These are phyloP conservation scores for Pestalotiopsis sp. DNA, from an alignment of 2,329 filamentous ascomycete species.

Conservation along the genomic window DNA sequence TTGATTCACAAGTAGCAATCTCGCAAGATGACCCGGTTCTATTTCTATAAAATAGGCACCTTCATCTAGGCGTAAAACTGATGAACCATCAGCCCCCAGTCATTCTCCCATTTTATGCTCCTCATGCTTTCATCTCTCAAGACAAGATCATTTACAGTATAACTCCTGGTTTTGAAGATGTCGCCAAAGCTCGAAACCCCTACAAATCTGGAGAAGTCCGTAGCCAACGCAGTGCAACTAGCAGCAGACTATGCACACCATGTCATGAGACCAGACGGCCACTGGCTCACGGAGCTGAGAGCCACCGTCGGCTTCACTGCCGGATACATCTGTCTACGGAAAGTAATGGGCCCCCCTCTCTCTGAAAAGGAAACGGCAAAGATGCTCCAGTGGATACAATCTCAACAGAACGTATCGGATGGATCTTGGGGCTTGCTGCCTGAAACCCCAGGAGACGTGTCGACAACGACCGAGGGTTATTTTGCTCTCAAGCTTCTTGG, in stretches of 20 bases:
- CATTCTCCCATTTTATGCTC: no score
- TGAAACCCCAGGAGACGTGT: background rate
- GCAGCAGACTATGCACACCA: slow-evolving; percentile 6
- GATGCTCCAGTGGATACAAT: background rate
- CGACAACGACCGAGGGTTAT: background rate
- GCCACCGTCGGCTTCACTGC: slow-evolving; percentile 7
- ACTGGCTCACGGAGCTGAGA: slow-evolving; percentile 4
- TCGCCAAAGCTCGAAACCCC: background rate
- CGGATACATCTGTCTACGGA: slow-evolving; percentile 4
- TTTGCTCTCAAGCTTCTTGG: slow-evolving; percentile 7
- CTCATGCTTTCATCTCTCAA: background rate
- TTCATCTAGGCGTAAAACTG: background rate
- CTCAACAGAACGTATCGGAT: background rate
- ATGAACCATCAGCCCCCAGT: no score
- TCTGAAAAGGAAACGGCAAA: background rate
- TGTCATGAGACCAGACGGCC: slow-evolving; percentile 4
- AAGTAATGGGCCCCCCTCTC: background rate
- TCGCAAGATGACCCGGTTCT: background rate
- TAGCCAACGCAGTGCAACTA: background rate
- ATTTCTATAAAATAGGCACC: background rate
- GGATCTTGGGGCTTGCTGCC: slow-evolving; percentile 10
- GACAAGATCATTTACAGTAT: background rate
- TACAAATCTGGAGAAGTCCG: background rate
- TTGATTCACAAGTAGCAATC: background rate
- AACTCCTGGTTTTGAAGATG: background rate